phyloP scores from a whole-genome alignment of 805 yeast species.

The Teunomyces lycoperdinae region DNA sequence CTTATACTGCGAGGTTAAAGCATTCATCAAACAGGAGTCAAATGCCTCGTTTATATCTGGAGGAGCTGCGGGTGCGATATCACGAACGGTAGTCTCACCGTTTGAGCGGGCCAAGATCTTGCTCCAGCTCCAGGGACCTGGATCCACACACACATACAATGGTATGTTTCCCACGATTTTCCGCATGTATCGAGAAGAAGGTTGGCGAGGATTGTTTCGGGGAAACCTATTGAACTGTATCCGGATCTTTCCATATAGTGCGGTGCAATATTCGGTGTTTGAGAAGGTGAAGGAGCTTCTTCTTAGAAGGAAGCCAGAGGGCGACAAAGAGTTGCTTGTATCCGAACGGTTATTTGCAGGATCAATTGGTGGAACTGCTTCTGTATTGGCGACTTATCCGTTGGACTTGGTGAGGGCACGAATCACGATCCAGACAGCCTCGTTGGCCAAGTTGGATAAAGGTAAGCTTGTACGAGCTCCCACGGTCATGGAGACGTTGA shows the following conservation, averaged over 20 bases:
- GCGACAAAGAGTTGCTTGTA: slow-evolving; percentile 41
- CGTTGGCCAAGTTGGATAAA: slow-evolving; percentile 44
- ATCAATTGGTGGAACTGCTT: slow-evolving; percentile 72
- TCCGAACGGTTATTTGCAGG: slow-evolving; percentile 71
- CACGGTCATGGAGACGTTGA: slow-evolving; percentile 60
- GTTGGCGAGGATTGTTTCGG: slow-evolving; percentile 83
- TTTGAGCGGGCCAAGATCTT: slow-evolving; percentile 91
- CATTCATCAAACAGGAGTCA: slow-evolving; percentile 43
- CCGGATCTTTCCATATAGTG: slow-evolving; percentile 89
- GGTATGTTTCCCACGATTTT: slow-evolving; percentile 75
- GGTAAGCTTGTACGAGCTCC: slow-evolving; percentile 59
- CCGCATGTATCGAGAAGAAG: slow-evolving; percentile 86
- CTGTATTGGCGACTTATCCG: slow-evolving; percentile 86
- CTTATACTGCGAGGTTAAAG: slow-evolving; percentile 13
- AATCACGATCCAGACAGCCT: slow-evolving; percentile 83
- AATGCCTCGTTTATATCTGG: slow-evolving; percentile 68
- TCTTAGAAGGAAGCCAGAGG: slow-evolving; percentile 17
- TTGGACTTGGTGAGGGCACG: slow-evolving; percentile 89
- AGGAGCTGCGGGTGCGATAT: slow-evolving; percentile 74
- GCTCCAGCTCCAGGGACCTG: slow-evolving; percentile 80
- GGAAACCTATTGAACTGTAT: slow-evolving; percentile 91
- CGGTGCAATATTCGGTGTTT: slow-evolving; percentile 88
- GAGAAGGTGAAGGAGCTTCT: slow-evolving; percentile 54
- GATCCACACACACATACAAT: slow-evolving; percentile 46
- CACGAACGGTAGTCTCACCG: slow-evolving; percentile 92